phyloP scores from a whole-genome alignment of 129 eudicot genomes.

The Lactuca saligna region DNA sequence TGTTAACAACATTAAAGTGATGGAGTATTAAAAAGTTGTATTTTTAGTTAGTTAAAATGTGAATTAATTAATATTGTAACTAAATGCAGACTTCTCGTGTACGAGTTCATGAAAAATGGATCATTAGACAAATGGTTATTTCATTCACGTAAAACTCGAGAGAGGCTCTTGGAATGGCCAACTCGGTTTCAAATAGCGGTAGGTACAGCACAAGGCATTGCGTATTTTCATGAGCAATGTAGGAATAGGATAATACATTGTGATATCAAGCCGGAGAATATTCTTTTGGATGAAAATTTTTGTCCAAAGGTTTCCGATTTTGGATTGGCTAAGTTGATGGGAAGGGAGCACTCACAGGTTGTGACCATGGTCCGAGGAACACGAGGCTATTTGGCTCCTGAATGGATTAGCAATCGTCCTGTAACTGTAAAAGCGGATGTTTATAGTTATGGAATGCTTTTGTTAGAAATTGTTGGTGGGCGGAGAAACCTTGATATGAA shows the following conservation, averaged over 20 bases:
- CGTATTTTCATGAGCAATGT: conserved; percentile 96
- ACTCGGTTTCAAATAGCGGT: conserved; percentile 72
- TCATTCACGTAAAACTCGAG: conserved; percentile 47
- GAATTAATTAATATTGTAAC: neutral
- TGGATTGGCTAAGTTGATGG: conserved; percentile 92
- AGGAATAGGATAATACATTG: conserved; percentile 90
- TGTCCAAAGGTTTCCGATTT: conserved; percentile 94
- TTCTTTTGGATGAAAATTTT: conserved; percentile 73
- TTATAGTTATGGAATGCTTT: conserved; percentile 95
- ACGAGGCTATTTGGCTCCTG: conserved; percentile 96
- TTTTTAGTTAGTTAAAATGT: neutral
- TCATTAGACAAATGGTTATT: conserved; percentile 95
- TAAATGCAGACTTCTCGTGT: conserved; percentile 78
- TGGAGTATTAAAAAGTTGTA: neutral
- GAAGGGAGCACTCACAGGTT: conserved; percentile 85
- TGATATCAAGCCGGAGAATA: conserved; percentile 96
- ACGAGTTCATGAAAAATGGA: conserved; percentile 93
- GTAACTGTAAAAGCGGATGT: conserved; percentile 97
- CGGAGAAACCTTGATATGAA: conserved; percentile 92
- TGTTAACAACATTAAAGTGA: neutral
- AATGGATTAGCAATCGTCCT: conserved; percentile 95
- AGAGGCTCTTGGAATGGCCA: conserved; percentile 75
- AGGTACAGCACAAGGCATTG: conserved; percentile 93
- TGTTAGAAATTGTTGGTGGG: conserved; percentile 88
- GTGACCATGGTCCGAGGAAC: conserved; percentile 98